A percentile compares a stretch with the other conserved stretches of the same genome.
Evolutionary conservation across 805 yeast species (phyloP).

Genomic region (Schizosaccharomyces cryophilus): DNA sequence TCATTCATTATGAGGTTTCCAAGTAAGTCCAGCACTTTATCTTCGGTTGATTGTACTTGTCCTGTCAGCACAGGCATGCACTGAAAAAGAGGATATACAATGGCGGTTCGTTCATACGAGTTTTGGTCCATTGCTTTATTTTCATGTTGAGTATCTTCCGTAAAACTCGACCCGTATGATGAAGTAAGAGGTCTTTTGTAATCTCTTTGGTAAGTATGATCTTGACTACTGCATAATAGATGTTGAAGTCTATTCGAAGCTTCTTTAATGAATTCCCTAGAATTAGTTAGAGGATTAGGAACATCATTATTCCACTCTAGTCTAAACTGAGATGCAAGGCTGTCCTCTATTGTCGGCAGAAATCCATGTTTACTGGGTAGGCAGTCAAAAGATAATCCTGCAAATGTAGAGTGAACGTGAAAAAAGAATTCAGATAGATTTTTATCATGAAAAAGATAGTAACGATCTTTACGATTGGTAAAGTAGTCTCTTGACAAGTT

Average conservation of each 20-base stretch:
- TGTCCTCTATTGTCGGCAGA: not conserved
- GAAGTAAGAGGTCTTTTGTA: not conserved
- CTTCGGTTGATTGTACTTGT: slow-evolving; percentile 52
- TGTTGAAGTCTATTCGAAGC: not conserved
- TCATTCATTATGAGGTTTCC: slow-evolving; percentile 12
- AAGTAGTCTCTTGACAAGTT: slow-evolving; percentile 79
- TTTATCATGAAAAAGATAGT: slow-evolving; percentile 32
- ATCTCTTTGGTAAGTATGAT: not conserved
- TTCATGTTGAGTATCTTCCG: not conserved
- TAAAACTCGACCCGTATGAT: not conserved
- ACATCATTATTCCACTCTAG: not conserved
- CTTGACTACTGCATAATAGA: not conserved
- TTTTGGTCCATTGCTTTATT: not conserved
- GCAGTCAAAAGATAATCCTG: not conserved
- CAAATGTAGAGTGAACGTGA: not conserved
- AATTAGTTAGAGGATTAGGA: not conserved
- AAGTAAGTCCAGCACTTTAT: slow-evolving; percentile 37
- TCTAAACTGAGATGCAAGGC: not conserved
- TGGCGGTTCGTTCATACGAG: slow-evolving; percentile 4
- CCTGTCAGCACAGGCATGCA: slow-evolving; percentile 54
- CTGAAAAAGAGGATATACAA: slow-evolving; percentile 77
- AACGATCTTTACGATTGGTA: slow-evolving; percentile 83
- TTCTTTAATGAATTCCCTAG: not conserved
- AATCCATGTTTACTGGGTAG: not conserved
- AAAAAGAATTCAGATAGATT: not conserved